Percentiles rank a stretch among this genome's conserved stretches.
Conservation (phyloP, 1,284 basidiomycete species). For the Peniophora sp. region DNA sequence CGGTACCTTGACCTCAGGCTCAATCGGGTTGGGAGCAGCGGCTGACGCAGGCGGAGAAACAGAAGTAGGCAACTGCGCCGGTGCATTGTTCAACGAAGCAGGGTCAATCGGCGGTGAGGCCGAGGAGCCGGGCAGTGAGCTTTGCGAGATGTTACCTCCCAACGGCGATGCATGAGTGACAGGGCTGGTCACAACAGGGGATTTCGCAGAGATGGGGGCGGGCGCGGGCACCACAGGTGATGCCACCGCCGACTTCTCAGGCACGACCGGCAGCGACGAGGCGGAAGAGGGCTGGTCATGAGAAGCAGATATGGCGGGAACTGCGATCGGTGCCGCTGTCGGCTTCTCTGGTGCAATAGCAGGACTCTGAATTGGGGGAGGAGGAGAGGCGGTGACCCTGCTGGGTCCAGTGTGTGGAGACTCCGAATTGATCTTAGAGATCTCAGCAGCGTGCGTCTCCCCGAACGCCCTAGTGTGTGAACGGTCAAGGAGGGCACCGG, state of each 20-base stretch:
- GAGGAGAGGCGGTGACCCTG: background rate
- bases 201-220: constrained; percentile 1
- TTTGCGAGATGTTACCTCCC: constrained; percentile 5
- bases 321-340: constrained; percentile 14
- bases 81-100: constrained; percentile 44
- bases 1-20: constrained; percentile 22
- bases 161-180: constrained; percentile 7
- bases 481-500: constrained; percentile 47
- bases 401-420: constrained; percentile 15
- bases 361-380: constrained; percentile 23
- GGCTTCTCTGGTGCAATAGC: constrained; percentile 21
- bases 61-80: constrained; percentile 38
- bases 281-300: constrained; percentile 1
- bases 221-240: constrained; percentile 2
- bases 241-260: background rate
- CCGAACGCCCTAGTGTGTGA: constrained; percentile 75
- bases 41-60: constrained; percentile 18
- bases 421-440: constrained; percentile 43
- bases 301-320: constrained; percentile 9
- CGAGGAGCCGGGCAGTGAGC: constrained; percentile 12
- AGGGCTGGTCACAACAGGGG: background rate
- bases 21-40: constrained; percentile 20
- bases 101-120: constrained; percentile 42
- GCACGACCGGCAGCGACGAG: background rate
- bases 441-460: constrained; percentile 68